Evolutionary conservation across 2,329 filamentous ascomycete species (phyloP).

Genomic region (Claviceps sp.): DNA sequence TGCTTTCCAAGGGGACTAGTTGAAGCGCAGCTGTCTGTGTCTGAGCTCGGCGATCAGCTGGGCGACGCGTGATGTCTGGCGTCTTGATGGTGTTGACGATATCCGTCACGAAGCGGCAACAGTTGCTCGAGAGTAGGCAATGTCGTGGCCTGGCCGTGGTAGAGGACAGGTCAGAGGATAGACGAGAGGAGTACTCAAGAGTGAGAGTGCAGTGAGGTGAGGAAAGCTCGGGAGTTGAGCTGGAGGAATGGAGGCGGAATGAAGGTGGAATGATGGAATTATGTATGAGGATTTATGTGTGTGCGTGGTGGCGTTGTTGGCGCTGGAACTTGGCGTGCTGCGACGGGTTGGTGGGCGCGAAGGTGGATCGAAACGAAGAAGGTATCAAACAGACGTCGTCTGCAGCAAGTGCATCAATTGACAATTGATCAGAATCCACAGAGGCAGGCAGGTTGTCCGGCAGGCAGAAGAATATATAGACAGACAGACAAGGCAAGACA

Average conservation of each 20-base stretch:
- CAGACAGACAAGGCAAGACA: neutral
- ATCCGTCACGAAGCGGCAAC: neutral
- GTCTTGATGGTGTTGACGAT: too few species aligned
- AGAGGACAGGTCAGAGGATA: neutral
- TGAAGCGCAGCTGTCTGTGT: neutral
- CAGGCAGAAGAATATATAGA: neutral
- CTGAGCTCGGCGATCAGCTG: neutral
- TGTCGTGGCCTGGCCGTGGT: neutral
- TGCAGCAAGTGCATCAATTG: neutral
- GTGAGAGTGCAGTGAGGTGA: neutral
- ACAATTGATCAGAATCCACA: constrained; percentile 1
- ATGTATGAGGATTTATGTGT: neutral
- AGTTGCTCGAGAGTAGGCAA: neutral
- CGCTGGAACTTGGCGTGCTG: neutral
- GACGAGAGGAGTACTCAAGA: neutral
- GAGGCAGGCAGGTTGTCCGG: neutral
- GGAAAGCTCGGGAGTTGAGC: neutral
- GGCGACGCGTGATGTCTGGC: neutral
- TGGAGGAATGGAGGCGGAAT: neutral
- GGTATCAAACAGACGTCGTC: neutral
- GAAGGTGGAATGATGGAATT: neutral
- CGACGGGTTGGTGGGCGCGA: neutral
- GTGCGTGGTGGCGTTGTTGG: neutral
- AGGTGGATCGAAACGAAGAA: constrained; percentile 1
- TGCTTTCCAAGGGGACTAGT: neutral